Evolutionary conservation across 139 green algal species (phyloP), one percentile per base, ranked within the genome.

Genomic region (Volvox reticuliferus): DNA sequence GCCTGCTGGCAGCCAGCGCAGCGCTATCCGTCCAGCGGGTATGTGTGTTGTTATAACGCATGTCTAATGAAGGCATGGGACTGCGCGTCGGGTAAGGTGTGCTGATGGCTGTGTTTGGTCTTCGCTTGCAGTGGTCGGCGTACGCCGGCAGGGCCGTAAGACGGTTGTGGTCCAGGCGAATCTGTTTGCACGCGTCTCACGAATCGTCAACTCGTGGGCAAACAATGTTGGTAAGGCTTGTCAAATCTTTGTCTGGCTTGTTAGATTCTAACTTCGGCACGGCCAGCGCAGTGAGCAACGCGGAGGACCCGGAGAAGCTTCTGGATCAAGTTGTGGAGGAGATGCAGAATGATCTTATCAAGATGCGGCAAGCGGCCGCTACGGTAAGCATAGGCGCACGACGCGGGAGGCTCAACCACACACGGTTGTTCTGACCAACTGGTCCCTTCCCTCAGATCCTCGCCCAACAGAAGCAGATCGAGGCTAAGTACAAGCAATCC

Each of bases 231-330:
- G 97, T 99, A 86, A 91, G 87, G 14, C 71, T 13, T 32, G 73
- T 79, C 5, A 55, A 55, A 5, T 2, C 2, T n/a, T 33, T 79
- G 73, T 33, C 67, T 14, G 32, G 19, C 28, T 36, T 36, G 44
- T 55, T 55, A 55, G 44, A 55, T 55, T 55, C 44, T 55, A 55
- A 55, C 44, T 55, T 55, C 9, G 44, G 44, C 44, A 55, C 44
- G 65, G 65, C 22, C 75, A 24, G 75, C 73, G 82, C 95, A 98
- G 97, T 99, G 14, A 95, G 83, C 61, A 86, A 67, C 16, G 97
- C 96, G 0, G 97, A 99, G 93, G 98, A 99, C 89, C 98, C 98
- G 1, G 98, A 99, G 95, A 99, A 99, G 93, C 96, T 99, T 0
- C 93, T 99, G 87, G 98, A 99, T 61, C 96, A 98, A 94, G 97